Percentiles rank a stretch among this genome's conserved stretches.
phyloP scores from a whole-genome alignment of 441 rosid genomes.

The Jatropha podagrica region DNA sequence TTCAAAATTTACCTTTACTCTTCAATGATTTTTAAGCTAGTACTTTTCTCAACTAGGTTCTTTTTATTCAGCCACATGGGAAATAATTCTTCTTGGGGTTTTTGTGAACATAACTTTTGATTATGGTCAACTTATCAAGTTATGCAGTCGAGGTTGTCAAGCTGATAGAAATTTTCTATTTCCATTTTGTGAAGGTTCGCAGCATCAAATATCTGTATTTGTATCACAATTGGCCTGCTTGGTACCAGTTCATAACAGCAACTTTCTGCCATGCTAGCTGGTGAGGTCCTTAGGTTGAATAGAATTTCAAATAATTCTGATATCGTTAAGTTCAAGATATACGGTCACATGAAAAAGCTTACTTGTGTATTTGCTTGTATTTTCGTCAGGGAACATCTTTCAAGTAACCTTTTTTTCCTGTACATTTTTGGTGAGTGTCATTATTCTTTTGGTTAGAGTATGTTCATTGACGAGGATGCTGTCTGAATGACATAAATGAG shows the following conservation, averaged over 20 bases:
- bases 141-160: neutral
- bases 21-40: too few relatives aligned
- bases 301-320: neutral
- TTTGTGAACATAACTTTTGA: neutral
- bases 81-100: neutral
- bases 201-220: conserved; percentile 64
- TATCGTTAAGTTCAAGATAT: neutral
- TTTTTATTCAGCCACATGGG: neutral
- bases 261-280: conserved; percentile 92
- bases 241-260: conserved; percentile 92
- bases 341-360: neutral
- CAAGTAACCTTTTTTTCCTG: conserved; percentile 93
- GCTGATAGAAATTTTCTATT: conserved; percentile 7
- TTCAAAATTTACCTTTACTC: too few relatives aligned
- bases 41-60: too few relatives aligned
- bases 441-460: conserved; percentile 12
- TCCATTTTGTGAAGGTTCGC: conserved; percentile 38
- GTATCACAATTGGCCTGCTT: conserved; percentile 73
- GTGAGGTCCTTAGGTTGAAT: conserved; percentile 39
- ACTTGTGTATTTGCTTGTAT: neutral
- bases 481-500: conserved; percentile 19
- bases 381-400: conserved; percentile 77
- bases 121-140: neutral
- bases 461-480: conserved; percentile 14
- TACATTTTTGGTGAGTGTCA: conserved; percentile 79